A percentile compares a stretch with the other conserved stretches of the same genome.
Evolutionary conservation across 495 filamentous ascomycete species (phyloP).

Genomic region (Jackrogersella minutella): DNA sequence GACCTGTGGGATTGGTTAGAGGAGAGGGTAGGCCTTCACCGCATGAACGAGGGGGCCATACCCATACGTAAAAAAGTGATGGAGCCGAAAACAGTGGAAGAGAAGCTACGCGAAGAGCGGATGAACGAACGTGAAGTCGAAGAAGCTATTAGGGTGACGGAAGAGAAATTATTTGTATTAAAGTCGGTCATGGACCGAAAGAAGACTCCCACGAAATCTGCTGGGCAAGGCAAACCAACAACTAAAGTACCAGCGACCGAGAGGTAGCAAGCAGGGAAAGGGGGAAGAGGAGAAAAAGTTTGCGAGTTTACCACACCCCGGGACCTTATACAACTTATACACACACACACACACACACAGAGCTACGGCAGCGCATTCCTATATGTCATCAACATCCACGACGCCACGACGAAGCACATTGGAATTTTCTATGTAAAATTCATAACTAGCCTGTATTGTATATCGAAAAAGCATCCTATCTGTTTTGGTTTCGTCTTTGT

Average conservation of each 20-base stretch:
- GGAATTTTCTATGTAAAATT: conserved; percentile 31
- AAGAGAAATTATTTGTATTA: conserved; percentile 78
- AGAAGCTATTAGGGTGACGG: conserved; percentile 84
- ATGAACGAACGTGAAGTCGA: conserved; percentile 84
- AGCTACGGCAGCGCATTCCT: conserved; percentile 34
- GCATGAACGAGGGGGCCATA: conserved; percentile 57
- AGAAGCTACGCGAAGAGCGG: conserved; percentile 69
- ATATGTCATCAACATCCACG: conserved; percentile 39
- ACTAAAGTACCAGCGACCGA: conserved; percentile 23
- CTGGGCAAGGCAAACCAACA: conserved; percentile 13
- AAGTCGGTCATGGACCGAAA: conserved; percentile 74
- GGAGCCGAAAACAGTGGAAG: conserved; percentile 58
- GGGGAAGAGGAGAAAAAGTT: conserved; percentile 4
- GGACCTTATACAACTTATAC: background rate
- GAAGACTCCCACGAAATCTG: conserved; percentile 45
- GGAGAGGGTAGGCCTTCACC: conserved; percentile 79
- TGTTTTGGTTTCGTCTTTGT: conserved; percentile 20
- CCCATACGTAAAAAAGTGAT: conserved; percentile 49
- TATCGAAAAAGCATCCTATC: conserved; percentile 24
- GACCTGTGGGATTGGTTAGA: conserved; percentile 97
- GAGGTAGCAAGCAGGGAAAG: conserved; percentile 21
- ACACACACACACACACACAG: conserved; percentile 5
- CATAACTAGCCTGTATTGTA: conserved; percentile 42
- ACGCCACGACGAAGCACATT: conserved; percentile 45
- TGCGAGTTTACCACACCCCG: conserved; percentile 8